phyloP scores from a whole-genome alignment of 2,329 filamentous ascomycete species.

The Microcyclospora pomicola region DNA sequence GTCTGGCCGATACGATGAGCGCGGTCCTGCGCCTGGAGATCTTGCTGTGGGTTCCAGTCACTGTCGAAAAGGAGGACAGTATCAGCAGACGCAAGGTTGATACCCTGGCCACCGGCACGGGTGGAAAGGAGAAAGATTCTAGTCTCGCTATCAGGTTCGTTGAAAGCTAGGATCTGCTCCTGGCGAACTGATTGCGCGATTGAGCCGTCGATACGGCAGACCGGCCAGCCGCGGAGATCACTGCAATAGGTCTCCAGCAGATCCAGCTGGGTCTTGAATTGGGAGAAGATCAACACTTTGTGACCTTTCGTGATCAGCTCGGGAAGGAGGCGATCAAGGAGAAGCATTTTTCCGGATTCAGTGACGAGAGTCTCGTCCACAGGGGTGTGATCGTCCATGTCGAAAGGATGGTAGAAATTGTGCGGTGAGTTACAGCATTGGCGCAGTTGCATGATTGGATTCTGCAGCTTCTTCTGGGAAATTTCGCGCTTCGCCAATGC shows the following conservation, averaged over 20 bases:
- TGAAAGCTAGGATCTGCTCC: constrained; percentile 36
- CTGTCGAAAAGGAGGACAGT: constrained; percentile 85
- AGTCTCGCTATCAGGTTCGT: constrained; percentile 23
- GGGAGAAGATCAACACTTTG: constrained; percentile 91
- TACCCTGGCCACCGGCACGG: constrained; percentile 83
- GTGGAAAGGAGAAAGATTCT: constrained; percentile 82
- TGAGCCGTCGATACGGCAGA: constrained; percentile 81
- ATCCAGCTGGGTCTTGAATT: constrained; percentile 90
- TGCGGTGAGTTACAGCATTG: constrained; percentile 88
- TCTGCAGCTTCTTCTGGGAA: constrained; percentile 80
- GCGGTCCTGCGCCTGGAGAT: constrained; percentile 90
- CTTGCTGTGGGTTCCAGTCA: constrained; percentile 93
- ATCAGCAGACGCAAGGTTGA: constrained; percentile 83
- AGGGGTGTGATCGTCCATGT: constrained; percentile 43
- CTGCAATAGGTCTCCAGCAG: constrained; percentile 76
- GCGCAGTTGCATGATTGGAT: constrained; percentile 81
- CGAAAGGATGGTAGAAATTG: constrained; percentile 90
- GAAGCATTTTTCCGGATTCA: constrained; percentile 86
- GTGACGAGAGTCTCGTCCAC: constrained; percentile 70
- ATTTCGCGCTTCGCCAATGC: constrained; percentile 78
- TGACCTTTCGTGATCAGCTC: constrained; percentile 59
- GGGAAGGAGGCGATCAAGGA: constrained; percentile 75
- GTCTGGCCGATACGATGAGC: constrained; percentile 92
- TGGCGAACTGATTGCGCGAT: constrained; percentile 54
- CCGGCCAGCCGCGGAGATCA: constrained; percentile 62